Evolutionary conservation across 2,329 filamentous ascomycete genomes (phyloP), one percentile per base, ranked within the genome.

Genomic region (Diaporthe ampelina): DNA sequence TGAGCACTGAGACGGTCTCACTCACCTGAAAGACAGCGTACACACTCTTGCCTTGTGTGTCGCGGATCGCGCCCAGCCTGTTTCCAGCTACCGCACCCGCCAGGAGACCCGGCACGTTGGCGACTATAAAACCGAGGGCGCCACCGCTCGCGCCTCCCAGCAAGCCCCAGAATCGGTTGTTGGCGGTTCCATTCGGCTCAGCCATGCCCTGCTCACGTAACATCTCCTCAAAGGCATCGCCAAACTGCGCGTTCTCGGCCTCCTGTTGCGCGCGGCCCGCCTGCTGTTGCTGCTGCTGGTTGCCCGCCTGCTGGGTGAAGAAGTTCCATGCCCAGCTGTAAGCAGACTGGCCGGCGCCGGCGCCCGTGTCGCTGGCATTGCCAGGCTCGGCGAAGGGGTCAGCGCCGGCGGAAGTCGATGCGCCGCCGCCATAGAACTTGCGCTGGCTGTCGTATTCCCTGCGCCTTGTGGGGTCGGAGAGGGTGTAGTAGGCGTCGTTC

Each of bases 41-140:
- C 8, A 99, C 97, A 81, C 94, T 97, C 91, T 98, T 98, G 29
- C 95, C 95, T 84, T 92, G 95, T 43, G 94, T 91, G 84, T 99
- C 97, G 73, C 97, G 88, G 26, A 99, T 91, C 9, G 94, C 94
- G 0, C 97, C 97, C n/a, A 98, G 85, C 69, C 95, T 86, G 84
- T 98, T 98, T 15, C 97, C 97, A 0, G 95, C 96, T 3, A 98
- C 95, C 3, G 94, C 95, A 3, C 97, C 97, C 0, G 96, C 96
- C 50, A 98, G 83, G 80, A 96, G 89, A 0, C 97, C 97, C 0
- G 96, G 94, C 65, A 98, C 91, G 81, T 98, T 98, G 37, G 93
- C 97, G 35, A 98, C 90, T 78, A 99, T 99, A 83, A 98, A 98
- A 0, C 97, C 97, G 82, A 99, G 89, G 3, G 95, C 94, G 17